Evolutionary conservation across 257 asterid species (phyloP).

Genomic region (Capsicum chinense): DNA sequence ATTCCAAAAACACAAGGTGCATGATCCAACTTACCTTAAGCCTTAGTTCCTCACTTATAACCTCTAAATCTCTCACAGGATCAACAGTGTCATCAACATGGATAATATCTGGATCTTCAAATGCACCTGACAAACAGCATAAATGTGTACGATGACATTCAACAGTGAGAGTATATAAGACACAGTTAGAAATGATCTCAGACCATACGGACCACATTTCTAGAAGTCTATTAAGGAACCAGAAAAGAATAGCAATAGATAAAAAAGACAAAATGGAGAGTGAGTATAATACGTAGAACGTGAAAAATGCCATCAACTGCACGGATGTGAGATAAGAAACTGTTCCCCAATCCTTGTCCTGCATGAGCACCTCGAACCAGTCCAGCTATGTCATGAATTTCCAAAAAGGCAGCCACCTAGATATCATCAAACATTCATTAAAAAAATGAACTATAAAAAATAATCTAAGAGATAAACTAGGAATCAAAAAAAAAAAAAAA

Average conservation of each 20-base stretch:
- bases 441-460: not conserved
- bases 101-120: constrained; percentile 94
- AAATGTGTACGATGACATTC: constrained; percentile 21
- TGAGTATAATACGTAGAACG: constrained; percentile 72
- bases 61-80: constrained; percentile 96
- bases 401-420: constrained; percentile 91
- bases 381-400: constrained; percentile 98
- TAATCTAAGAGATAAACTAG: not conserved
- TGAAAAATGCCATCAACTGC: constrained; percentile 99
- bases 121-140: constrained; percentile 65
- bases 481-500: not conserved
- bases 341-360: constrained; percentile 98
- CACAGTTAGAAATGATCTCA: not conserved
- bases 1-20: not conserved
- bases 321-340: constrained; percentile 92
- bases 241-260: not conserved
- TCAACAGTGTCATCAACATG: constrained; percentile 94
- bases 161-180: constrained; percentile 19
- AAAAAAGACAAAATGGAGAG: constrained; percentile 22
- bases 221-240: not conserved
- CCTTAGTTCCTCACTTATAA: constrained; percentile 79
- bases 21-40: constrained; percentile 65
- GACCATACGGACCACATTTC: not conserved
- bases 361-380: constrained; percentile 97
- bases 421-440: constrained; percentile 1